Conservation (phyloP, 192 early-diverging fungal genomes). For the Coemansia biformis region DNA sequence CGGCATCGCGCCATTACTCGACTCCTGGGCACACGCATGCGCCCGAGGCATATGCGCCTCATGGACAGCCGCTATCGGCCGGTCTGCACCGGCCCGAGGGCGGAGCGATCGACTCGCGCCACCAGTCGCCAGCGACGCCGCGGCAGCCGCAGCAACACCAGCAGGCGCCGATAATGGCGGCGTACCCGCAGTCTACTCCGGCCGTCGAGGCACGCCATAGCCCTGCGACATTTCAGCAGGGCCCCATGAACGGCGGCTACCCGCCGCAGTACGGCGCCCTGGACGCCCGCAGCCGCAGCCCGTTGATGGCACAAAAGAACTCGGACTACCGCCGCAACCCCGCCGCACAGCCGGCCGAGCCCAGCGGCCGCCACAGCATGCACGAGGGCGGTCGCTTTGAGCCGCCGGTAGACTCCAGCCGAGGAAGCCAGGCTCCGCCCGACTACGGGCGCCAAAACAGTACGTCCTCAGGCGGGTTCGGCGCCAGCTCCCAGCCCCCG, state of each 20-base stretch:
- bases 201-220: constrained; percentile 7
- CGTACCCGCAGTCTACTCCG: constrained; percentile 12
- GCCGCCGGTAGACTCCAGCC: not conserved
- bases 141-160: constrained; percentile 3
- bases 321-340: constrained; percentile 12
- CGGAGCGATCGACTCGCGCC: constrained; percentile 18
- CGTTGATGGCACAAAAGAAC: constrained; percentile 14
- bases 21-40: constrained; percentile 16
- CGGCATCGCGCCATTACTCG: constrained; percentile 19
- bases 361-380: constrained; percentile 1
- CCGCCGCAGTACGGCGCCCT: constrained; percentile 9
- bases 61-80: constrained; percentile 11
- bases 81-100: constrained; percentile 27
- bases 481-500: no score
- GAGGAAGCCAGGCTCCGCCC: not conserved
- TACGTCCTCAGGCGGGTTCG: no score
- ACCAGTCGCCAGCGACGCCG: constrained; percentile 26
- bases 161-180: constrained; percentile 14
- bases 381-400: constrained; percentile 1
- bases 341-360: constrained; percentile 9
- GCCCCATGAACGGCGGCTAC: constrained; percentile 37
- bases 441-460: not conserved
- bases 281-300: constrained; percentile 26
- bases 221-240: constrained; percentile 30
- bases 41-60: constrained; percentile 9